phyloP scores from a whole-genome alignment of 495 filamentous ascomycete species.

The Penicilliopsis zonata region DNA sequence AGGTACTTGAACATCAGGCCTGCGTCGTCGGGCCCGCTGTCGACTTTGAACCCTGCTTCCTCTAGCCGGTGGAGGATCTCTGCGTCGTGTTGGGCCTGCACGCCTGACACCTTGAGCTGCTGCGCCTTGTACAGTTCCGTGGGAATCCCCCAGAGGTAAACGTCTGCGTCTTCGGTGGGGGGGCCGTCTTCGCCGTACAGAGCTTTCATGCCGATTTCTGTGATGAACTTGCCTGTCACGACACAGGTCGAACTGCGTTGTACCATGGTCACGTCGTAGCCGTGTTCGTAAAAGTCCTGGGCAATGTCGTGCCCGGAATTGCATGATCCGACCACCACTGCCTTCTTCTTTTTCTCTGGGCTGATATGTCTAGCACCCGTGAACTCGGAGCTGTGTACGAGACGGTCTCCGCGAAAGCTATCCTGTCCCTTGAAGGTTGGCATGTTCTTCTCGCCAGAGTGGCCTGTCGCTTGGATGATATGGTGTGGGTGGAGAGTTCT shows the following conservation, averaged over 20 bases:
- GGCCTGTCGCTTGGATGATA: conserved; percentile 61
- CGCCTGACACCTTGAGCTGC: conserved; percentile 39
- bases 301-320: conserved; percentile 78
- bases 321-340: conserved; percentile 65
- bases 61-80: conserved; percentile 45
- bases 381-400: conserved; percentile 66
- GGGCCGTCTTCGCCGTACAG: conserved; percentile 51
- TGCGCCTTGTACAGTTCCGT: conserved; percentile 44
- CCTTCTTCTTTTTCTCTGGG: conserved; percentile 52
- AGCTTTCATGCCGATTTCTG: conserved; percentile 39
- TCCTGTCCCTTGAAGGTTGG: conserved; percentile 52
- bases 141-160: conserved; percentile 43
- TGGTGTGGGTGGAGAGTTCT: conserved; percentile 54
- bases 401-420: conserved; percentile 34
- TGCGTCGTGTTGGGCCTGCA: conserved; percentile 34
- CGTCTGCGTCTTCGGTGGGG: conserved; percentile 49
- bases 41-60: conserved; percentile 56
- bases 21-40: conserved; percentile 49
- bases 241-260: conserved; percentile 69
- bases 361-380: no score
- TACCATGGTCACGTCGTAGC: conserved; percentile 74
- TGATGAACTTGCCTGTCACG: conserved; percentile 41
- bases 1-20: conserved; percentile 68
- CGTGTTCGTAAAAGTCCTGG: conserved; percentile 70
- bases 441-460: conserved; percentile 55